These are phyloP conservation scores for Carex cristatella DNA, from an alignment of 176 grass and related monocot genomes.

Conservation along the genomic window DNA sequence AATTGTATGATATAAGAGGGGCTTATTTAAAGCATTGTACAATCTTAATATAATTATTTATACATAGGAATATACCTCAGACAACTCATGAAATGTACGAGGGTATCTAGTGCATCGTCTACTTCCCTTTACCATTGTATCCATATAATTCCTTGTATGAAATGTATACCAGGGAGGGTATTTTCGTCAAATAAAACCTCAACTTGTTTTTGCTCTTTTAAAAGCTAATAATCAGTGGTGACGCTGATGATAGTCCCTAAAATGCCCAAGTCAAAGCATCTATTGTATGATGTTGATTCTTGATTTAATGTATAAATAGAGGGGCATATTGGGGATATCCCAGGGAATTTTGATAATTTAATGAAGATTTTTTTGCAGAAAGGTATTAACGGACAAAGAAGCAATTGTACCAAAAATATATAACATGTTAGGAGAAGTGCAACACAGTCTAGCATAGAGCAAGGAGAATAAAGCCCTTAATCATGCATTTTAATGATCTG, in stretches of 20 bases:
- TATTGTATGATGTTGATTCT: background rate
- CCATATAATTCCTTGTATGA: background rate
- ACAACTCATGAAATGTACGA: slow-evolving; percentile 27
- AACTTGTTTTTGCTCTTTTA: background rate
- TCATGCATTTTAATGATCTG: slow-evolving; percentile 1
- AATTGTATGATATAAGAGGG: background rate
- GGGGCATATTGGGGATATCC: background rate
- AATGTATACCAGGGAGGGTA: background rate
- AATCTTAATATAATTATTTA: background rate
- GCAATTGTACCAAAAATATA: slow-evolving; percentile 5
- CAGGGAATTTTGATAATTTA: background rate
- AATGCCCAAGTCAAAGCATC: slow-evolving; percentile 10
- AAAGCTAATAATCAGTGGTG: slow-evolving; percentile 2
- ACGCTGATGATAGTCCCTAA: slow-evolving; percentile 1
- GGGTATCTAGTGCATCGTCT: background rate
- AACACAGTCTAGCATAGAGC: slow-evolving; percentile 27
- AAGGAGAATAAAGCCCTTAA: slow-evolving; percentile 7
- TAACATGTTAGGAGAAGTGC: slow-evolving; percentile 25
- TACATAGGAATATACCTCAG: slow-evolving; percentile 20
- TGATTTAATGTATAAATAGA: background rate
- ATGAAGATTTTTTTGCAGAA: slow-evolving; percentile 12
- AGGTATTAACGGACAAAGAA: slow-evolving; percentile 15
- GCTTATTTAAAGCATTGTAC: background rate
- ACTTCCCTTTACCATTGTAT: background rate
- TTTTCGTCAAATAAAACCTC: slow-evolving; percentile 11